These are phyloP conservation scores for Erythrophleum ivorense DNA, from an alignment of 331 rosid genomes.

Conservation along the genomic window DNA sequence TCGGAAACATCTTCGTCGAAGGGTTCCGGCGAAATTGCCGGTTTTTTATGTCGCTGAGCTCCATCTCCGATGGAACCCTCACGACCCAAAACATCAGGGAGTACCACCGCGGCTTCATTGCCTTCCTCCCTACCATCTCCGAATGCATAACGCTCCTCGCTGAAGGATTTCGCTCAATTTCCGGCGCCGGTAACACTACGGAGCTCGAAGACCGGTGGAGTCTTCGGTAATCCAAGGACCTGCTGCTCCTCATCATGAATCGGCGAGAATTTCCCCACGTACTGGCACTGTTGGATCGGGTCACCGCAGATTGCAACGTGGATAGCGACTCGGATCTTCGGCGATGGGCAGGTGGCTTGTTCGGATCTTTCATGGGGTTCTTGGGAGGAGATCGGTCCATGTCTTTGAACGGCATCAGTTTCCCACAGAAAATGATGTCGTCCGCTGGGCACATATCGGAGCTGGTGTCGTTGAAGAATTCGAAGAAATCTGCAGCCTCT, in stretches of 20 bases:
- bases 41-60: constrained; percentile 73
- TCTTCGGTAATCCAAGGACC: constrained; percentile 61
- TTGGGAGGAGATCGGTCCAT: neutral
- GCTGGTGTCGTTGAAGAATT: constrained; percentile 64
- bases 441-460: constrained; percentile 76
- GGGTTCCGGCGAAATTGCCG: constrained; percentile 69
- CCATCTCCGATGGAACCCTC: constrained; percentile 79
- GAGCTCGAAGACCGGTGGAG: constrained; percentile 47
- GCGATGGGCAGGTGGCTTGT: constrained; percentile 37
- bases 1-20: constrained; percentile 43
- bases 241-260: constrained; percentile 62
- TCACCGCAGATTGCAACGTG: constrained; percentile 45
- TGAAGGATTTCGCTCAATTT: constrained; percentile 54
- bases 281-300: constrained; percentile 63
- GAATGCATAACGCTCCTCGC: constrained; percentile 42
- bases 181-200: constrained; percentile 27
- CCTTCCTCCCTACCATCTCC: constrained; percentile 42
- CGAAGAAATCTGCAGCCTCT: constrained; percentile 57
- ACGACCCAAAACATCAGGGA: constrained; percentile 70
- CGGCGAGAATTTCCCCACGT: constrained; percentile 37
- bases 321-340: constrained; percentile 68
- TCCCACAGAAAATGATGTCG: constrained; percentile 80
- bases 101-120: constrained; percentile 74
- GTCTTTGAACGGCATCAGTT: constrained; percentile 66
- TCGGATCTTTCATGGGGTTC: neutral